Evolutionary conservation across 257 asterid species (phyloP).

Genomic region (Plectranthus barbatus): DNA sequence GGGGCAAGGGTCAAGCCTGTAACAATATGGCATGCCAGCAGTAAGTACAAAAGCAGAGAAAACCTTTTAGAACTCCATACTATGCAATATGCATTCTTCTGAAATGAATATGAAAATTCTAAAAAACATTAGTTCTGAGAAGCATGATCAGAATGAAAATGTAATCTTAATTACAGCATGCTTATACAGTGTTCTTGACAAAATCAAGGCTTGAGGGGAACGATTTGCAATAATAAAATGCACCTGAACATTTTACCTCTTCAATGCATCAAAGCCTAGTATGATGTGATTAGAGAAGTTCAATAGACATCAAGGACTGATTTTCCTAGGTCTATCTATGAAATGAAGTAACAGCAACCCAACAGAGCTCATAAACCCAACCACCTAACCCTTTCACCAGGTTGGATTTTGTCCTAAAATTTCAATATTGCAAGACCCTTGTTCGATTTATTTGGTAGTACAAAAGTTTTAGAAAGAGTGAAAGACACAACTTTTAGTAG

Average conservation of each 20-base stretch:
- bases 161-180: no score
- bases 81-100: not conserved
- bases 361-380: not conserved
- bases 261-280: not conserved
- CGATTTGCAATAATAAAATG: not conserved
- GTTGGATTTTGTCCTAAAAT: not conserved
- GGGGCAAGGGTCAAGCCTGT: constrained; percentile 89
- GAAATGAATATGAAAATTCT: not conserved
- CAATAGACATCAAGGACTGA: not conserved
- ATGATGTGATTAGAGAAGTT: not conserved
- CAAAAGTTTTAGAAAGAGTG: not conserved
- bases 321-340: not conserved
- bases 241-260: not conserved
- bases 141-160: no score
- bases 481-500: not conserved
- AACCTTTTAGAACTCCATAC: not conserved
- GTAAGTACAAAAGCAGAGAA: not conserved
- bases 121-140: not conserved
- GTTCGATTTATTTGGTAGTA: not conserved
- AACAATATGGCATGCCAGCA: constrained; percentile 10
- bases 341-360: not conserved
- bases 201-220: no score
- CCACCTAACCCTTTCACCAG: not conserved
- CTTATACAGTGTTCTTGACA: no score
- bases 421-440: not conserved